A percentile compares a stretch with the other conserved stretches of the same genome.
Evolutionary conservation across 192 early-diverging fungal genomes (phyloP).

Genomic region (Glomus cerebriforme): DNA sequence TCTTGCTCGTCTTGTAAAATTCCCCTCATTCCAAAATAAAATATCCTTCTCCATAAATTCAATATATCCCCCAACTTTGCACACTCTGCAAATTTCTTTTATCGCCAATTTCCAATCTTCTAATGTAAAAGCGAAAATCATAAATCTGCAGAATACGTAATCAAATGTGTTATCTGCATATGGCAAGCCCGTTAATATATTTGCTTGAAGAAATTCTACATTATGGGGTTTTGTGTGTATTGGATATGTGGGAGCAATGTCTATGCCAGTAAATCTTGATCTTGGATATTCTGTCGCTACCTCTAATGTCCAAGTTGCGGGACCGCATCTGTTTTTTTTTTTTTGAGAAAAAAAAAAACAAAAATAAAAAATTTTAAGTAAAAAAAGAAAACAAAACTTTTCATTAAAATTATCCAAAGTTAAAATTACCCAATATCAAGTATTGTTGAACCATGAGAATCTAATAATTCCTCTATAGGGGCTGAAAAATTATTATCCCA

Average conservation of each 20-base stretch:
- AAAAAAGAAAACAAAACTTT: background rate
- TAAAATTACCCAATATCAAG: slow-evolving; percentile 13
- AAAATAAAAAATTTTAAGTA: background rate
- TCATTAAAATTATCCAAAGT: too few relatives aligned
- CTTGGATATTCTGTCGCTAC: slow-evolving; percentile 37
- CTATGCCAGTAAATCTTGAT: slow-evolving; percentile 33
- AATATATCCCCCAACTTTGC: background rate
- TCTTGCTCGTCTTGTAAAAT: background rate
- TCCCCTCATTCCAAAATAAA: background rate
- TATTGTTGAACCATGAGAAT: background rate
- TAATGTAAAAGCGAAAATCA: slow-evolving; percentile 28
- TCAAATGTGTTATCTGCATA: slow-evolving; percentile 40
- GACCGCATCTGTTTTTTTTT: slow-evolving; percentile 44
- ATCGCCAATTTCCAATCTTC: slow-evolving; percentile 22
- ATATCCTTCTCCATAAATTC: slow-evolving; percentile 21
- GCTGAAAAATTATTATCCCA: slow-evolving; percentile 13
- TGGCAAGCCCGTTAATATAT: slow-evolving; percentile 32
- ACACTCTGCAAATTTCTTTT: background rate
- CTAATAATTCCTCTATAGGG: background rate
- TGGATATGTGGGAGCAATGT: slow-evolving; percentile 42
- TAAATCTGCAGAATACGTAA: slow-evolving; percentile 36
- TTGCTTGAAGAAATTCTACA: slow-evolving; percentile 36
- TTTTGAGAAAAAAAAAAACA: background rate
- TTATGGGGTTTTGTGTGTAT: slow-evolving; percentile 37
- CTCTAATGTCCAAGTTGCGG: slow-evolving; percentile 42